Base-by-base conservation (phyloP, 768 basidiomycete species). In the Lactarius vividus region DNA sequence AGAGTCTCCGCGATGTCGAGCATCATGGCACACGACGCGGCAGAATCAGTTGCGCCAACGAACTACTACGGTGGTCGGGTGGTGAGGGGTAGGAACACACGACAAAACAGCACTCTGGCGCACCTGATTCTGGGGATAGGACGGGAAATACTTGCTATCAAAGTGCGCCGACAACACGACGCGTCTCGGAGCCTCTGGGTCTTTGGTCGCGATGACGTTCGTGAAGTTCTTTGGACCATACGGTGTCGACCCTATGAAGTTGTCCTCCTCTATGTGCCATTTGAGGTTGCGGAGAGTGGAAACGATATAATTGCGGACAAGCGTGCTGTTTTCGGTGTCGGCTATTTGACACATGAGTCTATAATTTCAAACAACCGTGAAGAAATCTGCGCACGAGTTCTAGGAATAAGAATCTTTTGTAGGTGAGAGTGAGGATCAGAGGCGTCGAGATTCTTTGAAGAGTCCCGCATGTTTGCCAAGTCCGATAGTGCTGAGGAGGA, bases 31-130 rank as follows among this genome's bases (percentile, higher is more conserved):
- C 96, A 98, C 2, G 97, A 88, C 39, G 93, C 94, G 7, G 96
- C 97, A 0, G 95, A 97, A 74, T 99, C 97, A 11, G 95, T 98
- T 10, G 97, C 97, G 39, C 97, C 97, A 72, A 99, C 80, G 74
- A 99, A 99, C 92, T 98, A 77, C 69, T 67, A 60, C 29, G 59
- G 35, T 13, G 33, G 26, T 58, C 13, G n/a, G 18, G 62, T 55
- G 28, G 26, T 59, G 40, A 59, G n/a, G 1, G 35, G 35, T 46
- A 52, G 33, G 7, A 33, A 37, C 8, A 26, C 6, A 18, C 28
- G 4, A 4, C 33, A 18, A 9, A 55, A 26, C 74, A 13, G 23
- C 49, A 23, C 23, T 49, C 18, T 2, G 65, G 61, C 81, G 65
- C 72, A 92, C 94, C 80, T 92, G 88, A 73, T 92, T 91, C 42